phyloP scores from a whole-genome alignment of 2,329 filamentous ascomycete species.

The Colletotrichum costaricense region DNA sequence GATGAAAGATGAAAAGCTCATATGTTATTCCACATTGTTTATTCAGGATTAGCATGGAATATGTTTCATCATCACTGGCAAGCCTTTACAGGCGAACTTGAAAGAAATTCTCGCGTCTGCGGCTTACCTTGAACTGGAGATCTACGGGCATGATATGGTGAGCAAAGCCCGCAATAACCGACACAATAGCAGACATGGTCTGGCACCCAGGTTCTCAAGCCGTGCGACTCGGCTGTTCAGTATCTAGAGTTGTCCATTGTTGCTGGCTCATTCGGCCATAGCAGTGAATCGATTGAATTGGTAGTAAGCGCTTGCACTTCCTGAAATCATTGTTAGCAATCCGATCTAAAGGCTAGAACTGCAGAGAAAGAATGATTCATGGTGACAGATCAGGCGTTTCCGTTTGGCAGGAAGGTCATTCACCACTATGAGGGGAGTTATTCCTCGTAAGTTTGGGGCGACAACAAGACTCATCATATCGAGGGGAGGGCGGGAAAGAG shows the following conservation, averaged over 20 bases:
- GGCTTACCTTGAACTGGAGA: conserved; percentile 41
- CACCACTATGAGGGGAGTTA: conserved; percentile 59
- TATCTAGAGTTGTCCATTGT: conserved; percentile 50
- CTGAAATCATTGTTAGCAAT: conserved; percentile 16
- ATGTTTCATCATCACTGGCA: conserved; percentile 73
- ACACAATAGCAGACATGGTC: background rate
- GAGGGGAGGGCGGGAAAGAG: background rate
- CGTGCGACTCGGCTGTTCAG: conserved; percentile 36
- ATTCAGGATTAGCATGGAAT: conserved; percentile 86
- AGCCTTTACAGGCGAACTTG: conserved; percentile 35
- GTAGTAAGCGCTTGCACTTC: conserved; percentile 2
- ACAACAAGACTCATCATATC: conserved; percentile 60
- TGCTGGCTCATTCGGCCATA: conserved; percentile 38
- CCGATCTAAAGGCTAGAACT: background rate
- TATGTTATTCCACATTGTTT: conserved; percentile 73
- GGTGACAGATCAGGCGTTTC: conserved; percentile 57
- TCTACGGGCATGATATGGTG: background rate
- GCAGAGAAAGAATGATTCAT: background rate
- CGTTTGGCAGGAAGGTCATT: conserved; percentile 69
- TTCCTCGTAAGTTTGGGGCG: conserved; percentile 62
- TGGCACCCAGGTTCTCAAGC: background rate
- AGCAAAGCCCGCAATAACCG: background rate
- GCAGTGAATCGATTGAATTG: background rate
- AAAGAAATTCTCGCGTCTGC: conserved; percentile 32
- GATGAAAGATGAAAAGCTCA: conserved; percentile 89